Evolutionary conservation across 2,329 filamentous ascomycete species (phyloP), one percentile per base, ranked within the genome.

Genomic region (Exophiala sp.): DNA sequence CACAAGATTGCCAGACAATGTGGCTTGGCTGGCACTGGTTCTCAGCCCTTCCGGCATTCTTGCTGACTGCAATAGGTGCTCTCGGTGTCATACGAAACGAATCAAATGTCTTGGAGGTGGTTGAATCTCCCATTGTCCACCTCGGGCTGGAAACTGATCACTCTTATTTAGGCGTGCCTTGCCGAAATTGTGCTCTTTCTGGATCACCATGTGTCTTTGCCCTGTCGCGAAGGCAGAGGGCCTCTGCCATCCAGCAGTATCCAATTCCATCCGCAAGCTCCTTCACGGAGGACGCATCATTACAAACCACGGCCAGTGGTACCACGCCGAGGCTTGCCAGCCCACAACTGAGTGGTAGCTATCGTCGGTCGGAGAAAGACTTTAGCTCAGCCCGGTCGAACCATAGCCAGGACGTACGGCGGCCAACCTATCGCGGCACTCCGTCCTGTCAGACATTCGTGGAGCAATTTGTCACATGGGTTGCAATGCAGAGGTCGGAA

Each of bases 311-410:
- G 19, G 11, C 18, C 27, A 22, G 14, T 16, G 34, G 19, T n/a
- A 46, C 16, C 18, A 16, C 32, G 16, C 16, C 27, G n/a, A 14
- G 19, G 11, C 13, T 22, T 22, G 7, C 30, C 14, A 37, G 27
- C 32, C 32, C 29, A 21, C 21, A 23, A 18, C 22, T 22, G 30
- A 27, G 19, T 21, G 43, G 32, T 8, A 40, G 34, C 39, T 53
- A 53, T 40, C 47, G 51, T 19, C 51, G 51, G 7, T 40, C 43
- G 7, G 51, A 53, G 32, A 53, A 53, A 24, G 46, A 53, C 46
- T 65, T 45, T 53, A 60, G 30, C 53, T 60, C 40, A 50, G 52
- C 32, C 30, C 56, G 16, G 41, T 58, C 14, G 34, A 52, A 9
- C 23, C 29, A 53, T 14, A 40, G 43, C 39, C 34, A 42, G 19